Base-by-base conservation (phyloP, 768 basidiomycete genomes). In the Tricholoma bakamatsutake region DNA sequence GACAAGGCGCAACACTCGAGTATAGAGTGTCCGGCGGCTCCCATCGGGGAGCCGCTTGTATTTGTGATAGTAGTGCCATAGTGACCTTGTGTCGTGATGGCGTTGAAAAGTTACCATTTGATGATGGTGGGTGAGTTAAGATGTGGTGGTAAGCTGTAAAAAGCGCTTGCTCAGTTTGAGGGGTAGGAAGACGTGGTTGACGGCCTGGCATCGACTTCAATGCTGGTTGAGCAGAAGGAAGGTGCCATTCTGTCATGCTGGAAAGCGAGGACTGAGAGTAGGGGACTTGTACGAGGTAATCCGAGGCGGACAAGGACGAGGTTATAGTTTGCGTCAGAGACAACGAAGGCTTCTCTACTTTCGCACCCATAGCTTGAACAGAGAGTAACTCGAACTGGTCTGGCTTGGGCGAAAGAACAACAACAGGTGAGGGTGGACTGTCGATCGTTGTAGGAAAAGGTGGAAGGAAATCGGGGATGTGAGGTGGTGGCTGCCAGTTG, bases 81-180 rank as follows among this genome's bases (percentile, higher is more conserved):
- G 87, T 84, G n/a, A 90, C 83, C 63, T 82, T 84, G 70, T 91
- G 88, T 43, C 86, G 80, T 4, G 82, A 71, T 30, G 84, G 82
- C 52, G 82, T 88, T 3, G 81, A 70, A 9, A 79, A 66, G 5
- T 73, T 73, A 0, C 76, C 71, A 52, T 73, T 70, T 0, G 77
- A 66, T 0, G 82, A 72, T 0, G 84, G 80, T 1, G 86, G 85
- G 60, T 90, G 82, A 0, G 85, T 89, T 50, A 90, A 77, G 57
- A 90, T 85, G 60, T 90, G 84, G 59, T 88, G 90, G 63, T 88
- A 90, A 5, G 86, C 88, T 11, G 75, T 72, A 42, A 88, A 67
- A 30, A 90, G 78, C 1, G 87, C 76, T 2, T 79, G 85, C 59
- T 88, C 84, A 6, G 79, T 78, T 59, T 80, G 80, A 0, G 84